Base-by-base conservation (phyloP, 1,284 basidiomycete genomes). In the Ceratorhiza oryzae-sativae region DNA sequence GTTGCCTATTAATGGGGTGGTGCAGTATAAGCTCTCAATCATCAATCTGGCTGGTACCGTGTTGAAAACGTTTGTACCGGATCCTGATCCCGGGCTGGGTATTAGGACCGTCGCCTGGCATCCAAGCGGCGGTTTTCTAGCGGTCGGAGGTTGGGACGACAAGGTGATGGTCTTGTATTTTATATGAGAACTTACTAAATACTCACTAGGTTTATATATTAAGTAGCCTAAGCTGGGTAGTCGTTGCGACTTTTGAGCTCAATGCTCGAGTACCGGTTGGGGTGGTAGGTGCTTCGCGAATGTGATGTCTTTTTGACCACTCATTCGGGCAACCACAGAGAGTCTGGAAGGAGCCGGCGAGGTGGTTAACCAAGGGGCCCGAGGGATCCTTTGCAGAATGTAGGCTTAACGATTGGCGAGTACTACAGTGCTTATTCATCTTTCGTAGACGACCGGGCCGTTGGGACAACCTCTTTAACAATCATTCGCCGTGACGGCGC, bases 81-180 rank as follows among this genome's bases (percentile, higher is more conserved):
- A 85, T 18, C 85, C 86, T 36, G 92, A 95, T 80, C 89, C 91
- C 36, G 92, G 90, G 5, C 86, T 94, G 70, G 94, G 94, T 1
- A 87, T 96, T 39, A 85, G 92, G 5, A 82, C 81, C 55, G 87
- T 90, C 0, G 82, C 86, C 12, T 96, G 94, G 94, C 91, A 94
- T 79, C 94, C 94, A 0, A 89, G 84, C 60, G 92, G 93, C 1
- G 83, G 86, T 76, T 94, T 90, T 78, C 81, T 95, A 6, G 90
- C 89, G 1, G 82, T 94, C 0, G 88, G 87, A 12, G 94, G 94
- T 6, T 94, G 90, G 86, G 92, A 95, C 79, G 91, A 94, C 76
- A 93, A 90, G 81, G 92, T 90, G 72, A 42, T 82, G 76, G 41
- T 5, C 59, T 55, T 42, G 15, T 63, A 23, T 65, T 6, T 18